Evolutionary conservation across 2,329 filamentous ascomycete genomes (phyloP).

Genomic region (Fusarium secorum): DNA sequence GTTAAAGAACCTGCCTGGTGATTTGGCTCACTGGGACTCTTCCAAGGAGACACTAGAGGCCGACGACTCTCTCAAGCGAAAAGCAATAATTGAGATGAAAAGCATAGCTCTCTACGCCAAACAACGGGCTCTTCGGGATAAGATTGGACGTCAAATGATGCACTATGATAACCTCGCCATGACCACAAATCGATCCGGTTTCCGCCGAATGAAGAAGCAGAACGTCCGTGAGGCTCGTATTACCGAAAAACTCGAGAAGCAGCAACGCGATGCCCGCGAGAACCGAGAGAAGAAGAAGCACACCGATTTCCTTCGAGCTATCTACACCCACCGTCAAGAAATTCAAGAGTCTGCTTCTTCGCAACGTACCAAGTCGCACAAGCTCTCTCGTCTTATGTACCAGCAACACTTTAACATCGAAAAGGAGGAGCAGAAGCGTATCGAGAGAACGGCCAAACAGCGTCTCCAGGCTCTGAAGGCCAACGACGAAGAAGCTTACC

Average conservation of each 20-base stretch:
- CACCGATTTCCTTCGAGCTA: conserved; percentile 86
- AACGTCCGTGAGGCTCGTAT: conserved; percentile 93
- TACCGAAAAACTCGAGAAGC: conserved; percentile 98
- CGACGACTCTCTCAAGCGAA: conserved; percentile 85
- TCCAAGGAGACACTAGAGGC: conserved; percentile 71
- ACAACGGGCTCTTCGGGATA: conserved; percentile 84
- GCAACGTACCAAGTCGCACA: conserved; percentile 79
- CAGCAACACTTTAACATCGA: conserved; percentile 94
- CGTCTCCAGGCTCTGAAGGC: conserved; percentile 98
- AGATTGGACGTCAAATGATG: conserved; percentile 90
- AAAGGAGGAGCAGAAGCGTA: conserved; percentile 98
- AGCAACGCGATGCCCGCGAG: conserved; percentile 95
- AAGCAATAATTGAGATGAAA: conserved; percentile 95
- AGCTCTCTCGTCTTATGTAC: conserved; percentile 89
- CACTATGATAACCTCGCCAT: conserved; percentile 96
- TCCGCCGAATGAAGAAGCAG: conserved; percentile 97
- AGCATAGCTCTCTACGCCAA: conserved; percentile 86
- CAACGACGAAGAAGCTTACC: conserved; percentile 98
- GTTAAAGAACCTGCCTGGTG: conserved; percentile 82
- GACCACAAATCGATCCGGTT: conserved; percentile 91
- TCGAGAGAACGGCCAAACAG: conserved; percentile 97
- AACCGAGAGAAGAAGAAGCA: conserved; percentile 98
- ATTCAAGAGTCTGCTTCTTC: conserved; percentile 72
- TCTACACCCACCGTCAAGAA: conserved; percentile 82
- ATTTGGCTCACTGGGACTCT: conserved; percentile 86